Evolutionary conservation across 2,329 filamentous ascomycete species (phyloP).

Genomic region (Arthrobotrys sinensis): DNA sequence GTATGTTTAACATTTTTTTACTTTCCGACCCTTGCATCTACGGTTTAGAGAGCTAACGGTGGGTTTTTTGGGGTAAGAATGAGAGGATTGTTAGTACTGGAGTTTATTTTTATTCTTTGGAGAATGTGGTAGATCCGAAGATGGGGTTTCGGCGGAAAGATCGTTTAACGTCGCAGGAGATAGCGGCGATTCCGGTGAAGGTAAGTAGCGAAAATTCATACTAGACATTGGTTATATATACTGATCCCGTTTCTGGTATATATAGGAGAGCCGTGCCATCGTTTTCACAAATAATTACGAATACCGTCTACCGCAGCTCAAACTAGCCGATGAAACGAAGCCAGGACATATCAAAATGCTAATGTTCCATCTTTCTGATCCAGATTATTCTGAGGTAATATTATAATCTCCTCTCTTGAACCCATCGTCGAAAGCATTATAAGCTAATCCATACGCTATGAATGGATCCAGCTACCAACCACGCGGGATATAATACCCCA

Average conservation of each 20-base stretch:
- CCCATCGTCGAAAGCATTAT: too few relatives aligned
- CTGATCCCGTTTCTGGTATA: background rate
- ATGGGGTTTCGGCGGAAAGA: constrained; percentile 72
- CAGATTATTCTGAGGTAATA: constrained; percentile 63
- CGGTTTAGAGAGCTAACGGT: too few relatives aligned
- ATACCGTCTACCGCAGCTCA: constrained; percentile 31
- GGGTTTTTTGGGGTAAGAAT: constrained; percentile 68
- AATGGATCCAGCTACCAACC: constrained; percentile 8
- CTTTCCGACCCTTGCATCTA: too few relatives aligned
- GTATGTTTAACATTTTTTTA: background rate
- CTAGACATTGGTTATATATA: background rate
- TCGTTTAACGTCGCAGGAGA: background rate
- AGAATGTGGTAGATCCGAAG: constrained; percentile 73
- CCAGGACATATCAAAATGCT: constrained; percentile 52
- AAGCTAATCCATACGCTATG: too few relatives aligned
- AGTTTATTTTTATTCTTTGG: constrained; percentile 75
- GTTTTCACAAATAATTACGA: constrained; percentile 47
- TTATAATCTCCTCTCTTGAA: too few relatives aligned
- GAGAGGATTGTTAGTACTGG: constrained; percentile 77
- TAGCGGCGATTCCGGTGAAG: constrained; percentile 33
- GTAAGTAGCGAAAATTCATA: background rate
- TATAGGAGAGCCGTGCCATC: constrained; percentile 43
- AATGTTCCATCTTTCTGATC: constrained; percentile 53
- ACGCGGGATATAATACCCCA: constrained; percentile 34
- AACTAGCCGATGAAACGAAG: constrained; percentile 51